Evolutionary conservation across 1,284 basidiomycete genomes (phyloP).

Genomic region (Cutaneotrichosporon curvatum): DNA sequence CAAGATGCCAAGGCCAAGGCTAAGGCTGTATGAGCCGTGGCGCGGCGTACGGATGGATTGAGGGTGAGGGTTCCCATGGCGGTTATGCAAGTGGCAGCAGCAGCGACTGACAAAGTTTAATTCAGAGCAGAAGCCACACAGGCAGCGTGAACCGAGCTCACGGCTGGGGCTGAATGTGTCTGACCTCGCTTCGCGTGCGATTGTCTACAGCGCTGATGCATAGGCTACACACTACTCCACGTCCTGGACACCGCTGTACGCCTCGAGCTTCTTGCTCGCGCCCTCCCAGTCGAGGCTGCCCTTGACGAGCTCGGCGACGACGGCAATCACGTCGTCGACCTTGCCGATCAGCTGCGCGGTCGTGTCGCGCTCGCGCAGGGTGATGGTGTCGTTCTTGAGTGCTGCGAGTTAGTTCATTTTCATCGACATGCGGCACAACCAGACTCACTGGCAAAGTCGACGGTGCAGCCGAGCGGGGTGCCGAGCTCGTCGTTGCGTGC

Average conservation of each 20-base stretch:
- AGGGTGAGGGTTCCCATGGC: too few species aligned
- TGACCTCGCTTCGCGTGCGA: too few species aligned
- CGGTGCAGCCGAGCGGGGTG: constrained; percentile 90
- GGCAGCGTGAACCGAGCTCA: too few species aligned
- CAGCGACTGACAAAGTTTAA: too few species aligned
- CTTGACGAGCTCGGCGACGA: constrained; percentile 68
- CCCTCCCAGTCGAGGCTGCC: constrained; percentile 70
- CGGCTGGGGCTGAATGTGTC: too few species aligned
- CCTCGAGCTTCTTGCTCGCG: constrained; percentile 64
- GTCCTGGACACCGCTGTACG: constrained; percentile 86
- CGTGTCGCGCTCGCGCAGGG: constrained; percentile 87
- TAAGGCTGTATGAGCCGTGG: too few species aligned
- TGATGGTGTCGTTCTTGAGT: constrained; percentile 78
- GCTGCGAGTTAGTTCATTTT: constrained; percentile 54
- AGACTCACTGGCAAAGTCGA: constrained; percentile 91
- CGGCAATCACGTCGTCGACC: constrained; percentile 80
- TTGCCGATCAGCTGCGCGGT: constrained; percentile 87
- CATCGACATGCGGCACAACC: neutral
- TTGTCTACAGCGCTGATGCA: too few species aligned
- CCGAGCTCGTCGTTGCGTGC: constrained; percentile 97
- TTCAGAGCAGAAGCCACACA: too few species aligned
- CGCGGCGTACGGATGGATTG: too few species aligned
- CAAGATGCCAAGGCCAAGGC: too few species aligned
- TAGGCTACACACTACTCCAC: constrained; percentile 49
- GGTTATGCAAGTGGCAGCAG: too few species aligned